Base-by-base conservation (phyloP, 257 asterid genomes). In the Oldenlandia corymbosa region DNA sequence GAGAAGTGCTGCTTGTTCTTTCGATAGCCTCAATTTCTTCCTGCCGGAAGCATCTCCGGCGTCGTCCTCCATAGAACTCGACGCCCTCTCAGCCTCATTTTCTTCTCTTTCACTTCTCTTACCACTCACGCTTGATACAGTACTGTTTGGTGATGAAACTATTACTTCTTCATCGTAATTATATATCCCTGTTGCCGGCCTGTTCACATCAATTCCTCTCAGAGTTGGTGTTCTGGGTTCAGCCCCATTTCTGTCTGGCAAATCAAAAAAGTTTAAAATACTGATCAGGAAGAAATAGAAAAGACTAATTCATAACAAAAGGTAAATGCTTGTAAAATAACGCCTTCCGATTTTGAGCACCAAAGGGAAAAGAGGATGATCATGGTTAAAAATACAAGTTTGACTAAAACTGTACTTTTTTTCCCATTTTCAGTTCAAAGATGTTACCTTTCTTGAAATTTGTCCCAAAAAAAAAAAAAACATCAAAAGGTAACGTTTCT, bases 11-110 rank as follows among this genome's bases (percentile, higher is more conserved):
- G 96, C 97, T 79, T 93, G 99, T 20, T 93, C 99, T 70, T 90
- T 93, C 7, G 96, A 82, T 41, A 90, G 79, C 62, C 99, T 86
- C 73, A 93, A 91, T 80, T 93, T 93, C 85, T 93, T 93, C 85
- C 94, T 76, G 10, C 79, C 91, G 39, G 86, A 80, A 37, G 84
- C 96, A 34, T 81, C 99, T 17, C 81, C 95, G 55, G 75, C 94
- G 61, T 85, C 97, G 2, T 85, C 97, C 68, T 93, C 99, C 43
- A 85, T 83, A 0, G 93, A 85, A 54, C 88, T 84, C 10, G 89
- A 80, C 0, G 82, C 73, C 50, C 90, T 81, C 74, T 87, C 99
- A n/a, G 73, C 89, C 65, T 87, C 95, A 65, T 77, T 83, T 32
- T 81, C 95, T 53, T 90, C 97, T 42, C 91, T 78, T 79, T 88